These are phyloP conservation scores for Pseudogymnoascus destructans DNA, from an alignment of 2,329 filamentous ascomycete genomes.

Conservation along the genomic window DNA sequence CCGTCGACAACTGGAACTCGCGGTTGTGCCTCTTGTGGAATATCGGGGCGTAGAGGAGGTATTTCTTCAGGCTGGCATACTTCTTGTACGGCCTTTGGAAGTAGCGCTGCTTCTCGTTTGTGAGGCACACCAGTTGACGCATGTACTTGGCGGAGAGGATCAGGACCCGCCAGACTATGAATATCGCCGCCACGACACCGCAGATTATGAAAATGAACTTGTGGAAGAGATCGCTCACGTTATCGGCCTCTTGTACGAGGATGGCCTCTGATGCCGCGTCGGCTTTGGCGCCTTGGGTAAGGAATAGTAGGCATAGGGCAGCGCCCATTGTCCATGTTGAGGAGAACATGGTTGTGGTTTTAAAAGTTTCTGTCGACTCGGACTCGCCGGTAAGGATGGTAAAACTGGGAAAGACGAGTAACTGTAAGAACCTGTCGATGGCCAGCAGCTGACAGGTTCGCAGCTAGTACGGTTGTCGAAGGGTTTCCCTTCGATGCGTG, in stretches of 20 bases:
- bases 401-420: neutral
- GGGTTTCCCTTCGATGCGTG: neutral
- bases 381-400: neutral
- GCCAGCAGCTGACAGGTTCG: constrained; percentile 3
- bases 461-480: neutral
- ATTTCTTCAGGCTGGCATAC: constrained; percentile 50
- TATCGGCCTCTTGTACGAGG: constrained; percentile 16
- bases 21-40: constrained; percentile 64
- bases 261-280: neutral
- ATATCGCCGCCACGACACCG: constrained; percentile 45
- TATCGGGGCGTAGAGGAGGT: constrained; percentile 58
- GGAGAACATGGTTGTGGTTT: constrained; percentile 1
- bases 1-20: constrained; percentile 54
- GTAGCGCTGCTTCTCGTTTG: constrained; percentile 68
- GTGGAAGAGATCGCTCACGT: constrained; percentile 40
- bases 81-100: constrained; percentile 47
- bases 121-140: constrained; percentile 60
- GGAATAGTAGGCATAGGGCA: neutral
- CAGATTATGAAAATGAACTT: constrained; percentile 51
- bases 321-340: neutral
- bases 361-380: neutral
- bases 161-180: constrained; percentile 54
- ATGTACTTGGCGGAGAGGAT: constrained; percentile 53
- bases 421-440: constrained; percentile 6
- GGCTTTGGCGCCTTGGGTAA: neutral